Evolutionary conservation across 2,329 filamentous ascomycete genomes (phyloP).

Genomic region (Arthrocladium fulminans): DNA sequence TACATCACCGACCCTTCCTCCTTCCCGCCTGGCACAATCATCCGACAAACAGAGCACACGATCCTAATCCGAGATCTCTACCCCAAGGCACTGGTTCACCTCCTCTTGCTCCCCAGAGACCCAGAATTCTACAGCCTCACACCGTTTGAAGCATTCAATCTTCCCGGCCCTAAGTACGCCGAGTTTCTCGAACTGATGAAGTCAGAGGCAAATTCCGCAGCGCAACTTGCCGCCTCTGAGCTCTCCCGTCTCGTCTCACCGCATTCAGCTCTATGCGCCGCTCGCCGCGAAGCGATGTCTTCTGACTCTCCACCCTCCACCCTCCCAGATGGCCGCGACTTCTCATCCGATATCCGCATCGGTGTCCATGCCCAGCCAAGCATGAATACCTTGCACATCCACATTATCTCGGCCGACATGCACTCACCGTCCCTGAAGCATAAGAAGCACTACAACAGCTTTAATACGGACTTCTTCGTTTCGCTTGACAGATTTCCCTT

Average conservation of each 20-base stretch:
- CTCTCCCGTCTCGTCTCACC: constrained; percentile 17
- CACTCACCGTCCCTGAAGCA: constrained; percentile 63
- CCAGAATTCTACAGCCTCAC: constrained; percentile 52
- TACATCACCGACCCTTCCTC: constrained; percentile 58
- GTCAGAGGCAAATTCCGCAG: constrained; percentile 53
- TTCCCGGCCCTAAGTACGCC: constrained; percentile 22
- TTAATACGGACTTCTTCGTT: constrained; percentile 77
- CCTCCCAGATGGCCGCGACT: constrained; percentile 53
- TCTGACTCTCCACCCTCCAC: constrained; percentile 35
- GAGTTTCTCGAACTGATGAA: constrained; percentile 57
- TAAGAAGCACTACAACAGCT: constrained; percentile 86
- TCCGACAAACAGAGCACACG: constrained; percentile 53
- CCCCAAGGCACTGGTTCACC: constrained; percentile 77
- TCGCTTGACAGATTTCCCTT: constrained; percentile 72
- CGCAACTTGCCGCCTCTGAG: constrained; percentile 48
- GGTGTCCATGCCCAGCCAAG: constrained; percentile 82
- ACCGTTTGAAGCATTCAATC: constrained; percentile 69
- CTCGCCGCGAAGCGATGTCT: constrained; percentile 57
- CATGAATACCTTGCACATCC: constrained; percentile 87
- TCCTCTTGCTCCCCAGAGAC: constrained; percentile 76
- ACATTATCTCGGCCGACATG: constrained; percentile 76
- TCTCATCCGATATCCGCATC: constrained; percentile 61
- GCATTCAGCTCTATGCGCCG: constrained; percentile 51
- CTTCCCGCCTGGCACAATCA: constrained; percentile 55
- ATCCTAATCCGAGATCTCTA: constrained; percentile 75